Conservation (phyloP, 1,139 yeast genomes). For the Wickerhamomyces sp. region DNA sequence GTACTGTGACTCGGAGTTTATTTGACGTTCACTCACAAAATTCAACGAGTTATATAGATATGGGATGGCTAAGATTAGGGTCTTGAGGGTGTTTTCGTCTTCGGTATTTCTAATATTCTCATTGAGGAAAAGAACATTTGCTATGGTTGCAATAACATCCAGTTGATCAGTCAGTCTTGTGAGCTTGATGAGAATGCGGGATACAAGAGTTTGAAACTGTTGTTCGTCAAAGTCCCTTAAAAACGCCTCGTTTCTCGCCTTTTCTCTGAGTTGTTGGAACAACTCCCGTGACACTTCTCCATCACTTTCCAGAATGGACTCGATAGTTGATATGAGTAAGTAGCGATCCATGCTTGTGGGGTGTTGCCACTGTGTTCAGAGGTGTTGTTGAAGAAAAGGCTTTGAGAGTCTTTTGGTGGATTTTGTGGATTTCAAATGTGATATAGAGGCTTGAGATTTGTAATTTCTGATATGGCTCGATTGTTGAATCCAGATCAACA, state of each 20-base stretch:
- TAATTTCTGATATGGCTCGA: too few species aligned
- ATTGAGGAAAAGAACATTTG: slow-evolving; percentile 19
- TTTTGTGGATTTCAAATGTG: too few species aligned
- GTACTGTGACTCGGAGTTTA: slow-evolving; percentile 21
- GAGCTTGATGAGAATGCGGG: slow-evolving; percentile 6
- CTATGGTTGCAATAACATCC: slow-evolving; percentile 16
- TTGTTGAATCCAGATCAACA: too few species aligned
- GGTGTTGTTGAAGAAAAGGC: too few species aligned
- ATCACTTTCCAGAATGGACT: background rate
- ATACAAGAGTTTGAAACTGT: slow-evolving; percentile 8
- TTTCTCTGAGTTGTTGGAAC: slow-evolving; percentile 8
- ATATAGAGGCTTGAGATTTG: too few species aligned
- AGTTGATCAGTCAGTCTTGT: slow-evolving; percentile 11
- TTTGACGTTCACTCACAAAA: slow-evolving; percentile 21
- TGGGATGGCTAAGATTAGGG: slow-evolving; percentile 7
- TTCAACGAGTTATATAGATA: slow-evolving; percentile 13
- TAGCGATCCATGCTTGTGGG: too few species aligned
- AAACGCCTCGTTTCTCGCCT: slow-evolving; percentile 14
- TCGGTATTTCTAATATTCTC: slow-evolving; percentile 10
- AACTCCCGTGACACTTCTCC: slow-evolving; percentile 3
- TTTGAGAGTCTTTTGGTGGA: too few species aligned
- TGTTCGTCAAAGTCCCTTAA: slow-evolving; percentile 10
- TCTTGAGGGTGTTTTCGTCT: background rate
- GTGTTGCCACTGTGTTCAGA: too few species aligned
- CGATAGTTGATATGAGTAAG: slow-evolving; percentile 3